Base-by-base conservation (phyloP, 805 yeast genomes). In the Sugiyamaella chiloensis region DNA sequence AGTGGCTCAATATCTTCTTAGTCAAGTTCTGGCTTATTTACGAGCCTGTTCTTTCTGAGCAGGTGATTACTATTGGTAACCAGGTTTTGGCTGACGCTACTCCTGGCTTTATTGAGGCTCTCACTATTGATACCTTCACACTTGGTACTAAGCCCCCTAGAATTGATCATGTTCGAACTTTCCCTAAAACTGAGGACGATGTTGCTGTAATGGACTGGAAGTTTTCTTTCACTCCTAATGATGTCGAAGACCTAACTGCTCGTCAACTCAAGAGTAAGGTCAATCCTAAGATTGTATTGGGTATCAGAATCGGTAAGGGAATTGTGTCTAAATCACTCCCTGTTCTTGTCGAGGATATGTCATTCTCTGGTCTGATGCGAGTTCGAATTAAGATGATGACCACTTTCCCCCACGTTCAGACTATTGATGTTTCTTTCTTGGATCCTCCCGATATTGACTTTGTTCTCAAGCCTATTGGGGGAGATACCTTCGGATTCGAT, bases 181-280 rank as follows among this genome's bases (percentile, higher is more conserved):
- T 89, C 60, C 86, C 83, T 42, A 87, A 91, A 53, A 91, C 97
- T n/a, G 83, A 80, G 24, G 85, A 85, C 52, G 96, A 91, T 61
- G 84, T 93, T 44, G 95, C 91, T 8, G 96, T 95, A 45, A 93
- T 93, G 96, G 99, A 93, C 67, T 91, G 97, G 97, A 85, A 82
- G 35, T 78, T 85, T 37, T 86, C 96, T 1, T 87, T 90, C 71
- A 85, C 87, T 23, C 99, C 99, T n/a, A 88, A 87, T 66, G 85
- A 89, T 32, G 67, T 80, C 42, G 84, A 85, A 35, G 99, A 93
- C 65, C 71, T 88, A 57, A 87, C 88, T 47, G 80, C 82, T 23
- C 87, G 91, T 60, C 97, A 93, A 66, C 65, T 85, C 66, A 87
- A 83, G 62, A 87, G 82, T 64, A 81, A 80, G 56, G 90, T 89